Conservation (phyloP, 1,284 basidiomycete species). For the Tilletiopsis washingtonensis region DNA sequence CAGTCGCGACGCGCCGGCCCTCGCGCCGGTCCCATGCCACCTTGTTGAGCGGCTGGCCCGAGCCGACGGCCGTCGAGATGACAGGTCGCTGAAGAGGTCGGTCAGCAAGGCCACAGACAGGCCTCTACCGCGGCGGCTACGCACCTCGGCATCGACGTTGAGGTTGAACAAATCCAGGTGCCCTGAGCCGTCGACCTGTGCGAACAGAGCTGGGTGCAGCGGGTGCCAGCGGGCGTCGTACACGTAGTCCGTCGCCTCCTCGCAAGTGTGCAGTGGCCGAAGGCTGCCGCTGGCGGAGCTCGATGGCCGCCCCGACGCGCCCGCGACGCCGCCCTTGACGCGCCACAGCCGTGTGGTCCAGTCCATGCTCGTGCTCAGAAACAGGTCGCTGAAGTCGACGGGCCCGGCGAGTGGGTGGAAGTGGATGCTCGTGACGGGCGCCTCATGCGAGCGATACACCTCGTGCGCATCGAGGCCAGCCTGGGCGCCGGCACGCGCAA, state of each 20-base stretch:
- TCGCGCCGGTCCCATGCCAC: slow-evolving; percentile 84
- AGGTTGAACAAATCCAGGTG: slow-evolving; percentile 95
- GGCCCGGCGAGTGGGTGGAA: slow-evolving; percentile 78
- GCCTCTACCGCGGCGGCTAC: slow-evolving; percentile 34
- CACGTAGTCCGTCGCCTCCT: slow-evolving; percentile 96
- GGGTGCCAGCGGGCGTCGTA: slow-evolving; percentile 98
- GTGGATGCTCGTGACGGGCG: slow-evolving; percentile 83
- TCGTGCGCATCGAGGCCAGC: slow-evolving; percentile 86
- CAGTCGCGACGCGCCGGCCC: slow-evolving; percentile 72
- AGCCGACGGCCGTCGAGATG: slow-evolving; percentile 11
- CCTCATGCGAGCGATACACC: slow-evolving; percentile 83
- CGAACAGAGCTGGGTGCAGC: slow-evolving; percentile 85
- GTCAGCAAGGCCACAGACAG: not conserved
- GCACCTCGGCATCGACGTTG: slow-evolving; percentile 83
- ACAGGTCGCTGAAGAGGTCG: too few relatives aligned
- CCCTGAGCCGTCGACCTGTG: slow-evolving; percentile 84
- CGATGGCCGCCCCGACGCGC: not conserved
- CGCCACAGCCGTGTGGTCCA: slow-evolving; percentile 40
- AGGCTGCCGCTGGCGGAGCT: not conserved
- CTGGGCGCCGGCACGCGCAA: slow-evolving; percentile 90
- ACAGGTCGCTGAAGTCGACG: slow-evolving; percentile 90
- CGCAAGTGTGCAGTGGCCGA: slow-evolving; percentile 57
- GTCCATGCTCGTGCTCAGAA: slow-evolving; percentile 57
- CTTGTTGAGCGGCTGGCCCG: slow-evolving; percentile 82
- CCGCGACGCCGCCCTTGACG: slow-evolving; percentile 4